Evolutionary conservation across 108 stramenopile species (phyloP), one percentile per base, ranked within the genome.

Genomic region (Mayamaea pseudoterrestris): DNA sequence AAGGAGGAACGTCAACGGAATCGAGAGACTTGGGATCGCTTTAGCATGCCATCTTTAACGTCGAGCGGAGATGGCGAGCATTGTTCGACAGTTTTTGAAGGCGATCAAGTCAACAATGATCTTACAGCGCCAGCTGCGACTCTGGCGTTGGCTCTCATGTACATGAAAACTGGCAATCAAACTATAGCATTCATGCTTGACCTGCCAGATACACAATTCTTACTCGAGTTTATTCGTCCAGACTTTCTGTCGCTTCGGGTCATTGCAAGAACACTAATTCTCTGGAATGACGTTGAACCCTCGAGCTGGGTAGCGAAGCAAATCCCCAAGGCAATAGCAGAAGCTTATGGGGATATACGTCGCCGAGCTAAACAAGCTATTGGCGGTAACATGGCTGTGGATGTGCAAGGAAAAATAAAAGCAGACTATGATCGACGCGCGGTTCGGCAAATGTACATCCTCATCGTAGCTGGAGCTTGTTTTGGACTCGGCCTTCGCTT

Each of bases 51-150:
- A 18, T 52, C 48, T 9, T 44, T 56, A 27, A 39, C 45, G 9
- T 32, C 50, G 7, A 53, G 62, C 41, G 63, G 45, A 16, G 83
- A 71, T 28, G 54, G 43, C 26, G 84, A 92, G 39, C 59, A 71
- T 35, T 87, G 89, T 50, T 86, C 92, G 34, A 73, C 89, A 17
- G 78, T 93, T 34, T 68, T 58, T 35, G 93, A 96, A 56, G 82
- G 88, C 0, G 80, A 81, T 18, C 68, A 69, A 13, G 73, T 96
- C 30, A 98, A 97, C 57, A 88, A 66, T 3, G 88, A 97, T 53
- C 73, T 98, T 1, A 98, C 98, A 23, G 78, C 93, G 13, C 92
- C 95, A n/a, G 98, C 83, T 24, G 90, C 98, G 17, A 92, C 78
- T 4, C 61, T 97, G 16, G 95, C 94, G 1, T 69, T 98, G 5